Evolutionary conservation across 2,329 filamentous ascomycete species (phyloP), one percentile per base, ranked within the genome.

Genomic region (Exophiala phaeomuriformis): DNA sequence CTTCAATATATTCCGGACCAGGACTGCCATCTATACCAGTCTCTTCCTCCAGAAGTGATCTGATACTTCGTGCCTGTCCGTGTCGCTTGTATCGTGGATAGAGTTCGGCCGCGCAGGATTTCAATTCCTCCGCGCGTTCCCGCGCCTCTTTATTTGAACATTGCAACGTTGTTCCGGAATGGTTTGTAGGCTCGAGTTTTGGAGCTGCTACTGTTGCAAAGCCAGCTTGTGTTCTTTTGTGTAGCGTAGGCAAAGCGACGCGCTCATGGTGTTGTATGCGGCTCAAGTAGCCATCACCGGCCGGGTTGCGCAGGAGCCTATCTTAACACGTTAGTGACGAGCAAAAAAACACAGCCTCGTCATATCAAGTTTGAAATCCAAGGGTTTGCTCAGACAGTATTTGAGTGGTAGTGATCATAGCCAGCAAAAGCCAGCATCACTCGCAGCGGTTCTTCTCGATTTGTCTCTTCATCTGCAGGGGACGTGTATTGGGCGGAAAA

Each of bases 391-490:
- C 52, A 52, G 53, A 48, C 49, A 48, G 51, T n/a, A 41, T 52
- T 52, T 52, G 56, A 59, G 56, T 52, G 47, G 50, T 58, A 52
- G 54, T 63, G 61, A 75, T 77, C 76, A 81, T 69, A 71, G 71
- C 70, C 71, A 68, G 69, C 61, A 53, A 61, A 45, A 64, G 66
- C 66, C 67, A 73, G 72, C 72, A 75, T 83, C 79, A 81, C 79
- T 78, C 79, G 81, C 81, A 84, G 81, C 81, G 81, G 81, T 84
- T 84, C 81, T 83, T 59, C 72, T 67, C 67, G 39, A 41, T 67
- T 67, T 66, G 47, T 68, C 67, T 75, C 72, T 74, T 76, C 73
- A 72, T 69, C 49, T 59, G 48, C 53, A 29, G 57, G 32, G 46
- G 45, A 19, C 19, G 19, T 19, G 3, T 32, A 19, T 9, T 36